Conservation (phyloP, 129 eudicot species). For the Flaveria sonorensis region DNA sequence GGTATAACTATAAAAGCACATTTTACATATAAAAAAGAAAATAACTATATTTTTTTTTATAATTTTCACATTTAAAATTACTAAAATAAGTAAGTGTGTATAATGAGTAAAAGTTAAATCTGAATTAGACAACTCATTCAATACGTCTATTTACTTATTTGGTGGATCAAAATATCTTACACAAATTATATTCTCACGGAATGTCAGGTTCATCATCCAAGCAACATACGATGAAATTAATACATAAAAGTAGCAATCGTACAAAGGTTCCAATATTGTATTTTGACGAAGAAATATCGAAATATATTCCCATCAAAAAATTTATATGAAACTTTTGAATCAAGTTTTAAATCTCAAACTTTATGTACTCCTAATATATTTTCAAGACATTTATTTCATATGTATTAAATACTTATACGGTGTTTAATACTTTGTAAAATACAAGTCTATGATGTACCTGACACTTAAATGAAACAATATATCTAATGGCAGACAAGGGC, state of each 20-base stretch:
- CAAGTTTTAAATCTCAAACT: not conserved
- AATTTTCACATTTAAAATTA: not conserved
- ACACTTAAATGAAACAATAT: no score
- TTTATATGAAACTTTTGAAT: not conserved
- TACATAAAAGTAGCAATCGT: constrained; percentile 5
- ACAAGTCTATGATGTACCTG: no score
- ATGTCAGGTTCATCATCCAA: not conserved
- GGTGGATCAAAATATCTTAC: not conserved
- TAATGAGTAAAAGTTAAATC: constrained; percentile 7
- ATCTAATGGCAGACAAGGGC: no score
- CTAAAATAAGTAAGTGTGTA: not conserved
- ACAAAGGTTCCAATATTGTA: not conserved
- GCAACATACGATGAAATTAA: not conserved
- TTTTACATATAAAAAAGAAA: no score
- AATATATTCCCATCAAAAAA: not conserved
- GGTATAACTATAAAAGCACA: no score
- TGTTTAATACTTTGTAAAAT: no score
- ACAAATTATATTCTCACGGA: not conserved
- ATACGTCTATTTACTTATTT: not conserved
- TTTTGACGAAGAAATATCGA: not conserved
- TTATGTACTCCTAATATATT: not conserved
- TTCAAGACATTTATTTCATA: no score
- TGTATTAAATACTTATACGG: no score
- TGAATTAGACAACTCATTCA: constrained; percentile 4
- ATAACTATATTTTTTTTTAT: no score